phyloP scores from a whole-genome alignment of 2,329 filamentous ascomycete genomes.

The Venturia pyrina region DNA sequence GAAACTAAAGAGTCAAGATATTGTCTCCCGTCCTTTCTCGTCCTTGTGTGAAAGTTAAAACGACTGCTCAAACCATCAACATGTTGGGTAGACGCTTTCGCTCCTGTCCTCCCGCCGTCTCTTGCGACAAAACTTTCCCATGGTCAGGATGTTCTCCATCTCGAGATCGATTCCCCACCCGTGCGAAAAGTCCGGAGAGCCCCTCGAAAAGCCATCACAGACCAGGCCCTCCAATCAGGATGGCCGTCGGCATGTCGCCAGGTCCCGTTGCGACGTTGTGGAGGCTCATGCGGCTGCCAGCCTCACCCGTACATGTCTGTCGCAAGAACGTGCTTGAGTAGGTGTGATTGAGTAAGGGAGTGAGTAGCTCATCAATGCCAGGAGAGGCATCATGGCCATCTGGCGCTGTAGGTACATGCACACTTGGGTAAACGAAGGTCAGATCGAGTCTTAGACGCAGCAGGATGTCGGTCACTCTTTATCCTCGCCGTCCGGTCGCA shows the following conservation, averaged over 20 bases:
- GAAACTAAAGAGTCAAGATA: neutral
- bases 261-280: neutral
- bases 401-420: neutral
- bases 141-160: neutral
- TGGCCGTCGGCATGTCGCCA: neutral
- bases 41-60: neutral
- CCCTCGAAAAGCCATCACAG: neutral
- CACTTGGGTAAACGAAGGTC: neutral
- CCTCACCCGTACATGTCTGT: neutral
- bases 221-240: neutral
- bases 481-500: neutral
- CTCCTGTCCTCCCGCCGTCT: neutral
- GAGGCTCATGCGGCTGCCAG: slow-evolving; percentile 3
- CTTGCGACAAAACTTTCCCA: neutral
- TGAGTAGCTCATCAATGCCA: neutral
- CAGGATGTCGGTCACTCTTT: slow-evolving; percentile 1
- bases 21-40: neutral
- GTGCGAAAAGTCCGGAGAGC: neutral
- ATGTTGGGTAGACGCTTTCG: neutral
- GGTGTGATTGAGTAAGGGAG: neutral
- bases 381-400: neutral
- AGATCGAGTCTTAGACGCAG: neutral
- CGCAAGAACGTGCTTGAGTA: neutral
- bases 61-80: neutral
- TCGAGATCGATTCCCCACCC: neutral